Conservation (phyloP, 495 filamentous ascomycete species). For the Aspergillus steynii region DNA sequence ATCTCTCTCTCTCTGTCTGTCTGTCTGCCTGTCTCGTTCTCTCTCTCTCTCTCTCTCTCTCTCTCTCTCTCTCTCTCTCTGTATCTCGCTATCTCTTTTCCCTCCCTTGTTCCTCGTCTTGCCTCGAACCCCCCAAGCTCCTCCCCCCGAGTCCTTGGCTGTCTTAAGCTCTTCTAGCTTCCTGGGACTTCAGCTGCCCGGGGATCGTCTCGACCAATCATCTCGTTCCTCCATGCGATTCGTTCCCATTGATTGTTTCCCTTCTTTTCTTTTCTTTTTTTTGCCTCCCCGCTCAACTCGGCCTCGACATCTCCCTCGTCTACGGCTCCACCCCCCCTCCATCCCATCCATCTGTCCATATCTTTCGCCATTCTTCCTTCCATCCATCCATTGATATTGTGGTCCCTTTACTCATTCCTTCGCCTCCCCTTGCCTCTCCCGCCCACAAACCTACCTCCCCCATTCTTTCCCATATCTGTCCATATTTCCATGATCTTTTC, state of each 20-base stretch:
- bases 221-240: background rate
- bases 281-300: constrained; percentile 7
- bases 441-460: too few relatives aligned
- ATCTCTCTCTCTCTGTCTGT: too few relatives aligned
- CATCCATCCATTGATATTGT: constrained; percentile 7
- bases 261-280: constrained; percentile 2
- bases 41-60: too few relatives aligned
- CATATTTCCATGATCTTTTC: background rate
- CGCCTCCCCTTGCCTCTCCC: too few relatives aligned
- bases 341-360: constrained; percentile 1
- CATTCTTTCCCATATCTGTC: background rate
- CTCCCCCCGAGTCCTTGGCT: background rate
- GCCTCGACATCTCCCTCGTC: constrained; percentile 11
- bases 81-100: too few relatives aligned
- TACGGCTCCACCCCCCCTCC: constrained; percentile 11
- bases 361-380: constrained; percentile 13
- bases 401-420: background rate
- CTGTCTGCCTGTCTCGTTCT: too few relatives aligned
- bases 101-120: too few relatives aligned
- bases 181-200: background rate
- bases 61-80: background rate
- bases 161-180: background rate
- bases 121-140: too few relatives aligned
- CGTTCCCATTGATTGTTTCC: constrained; percentile 7
- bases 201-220: background rate